Conservation (phyloP, 306 rosid species). For the Inga leiocalycina region DNA sequence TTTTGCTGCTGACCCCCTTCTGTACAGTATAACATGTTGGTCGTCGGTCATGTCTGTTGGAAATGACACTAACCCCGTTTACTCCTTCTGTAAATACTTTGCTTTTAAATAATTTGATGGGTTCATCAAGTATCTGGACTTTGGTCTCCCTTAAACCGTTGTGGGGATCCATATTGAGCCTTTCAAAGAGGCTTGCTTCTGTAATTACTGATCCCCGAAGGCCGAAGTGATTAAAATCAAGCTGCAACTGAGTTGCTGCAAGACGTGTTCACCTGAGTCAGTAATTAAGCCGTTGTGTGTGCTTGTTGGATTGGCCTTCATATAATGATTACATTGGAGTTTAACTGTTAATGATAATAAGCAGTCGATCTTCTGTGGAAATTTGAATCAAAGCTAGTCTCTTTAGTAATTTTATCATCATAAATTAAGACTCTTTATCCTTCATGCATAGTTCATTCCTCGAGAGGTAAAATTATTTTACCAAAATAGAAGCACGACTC, state of each 20-base stretch:
- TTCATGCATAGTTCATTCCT: neutral
- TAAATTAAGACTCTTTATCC: neutral
- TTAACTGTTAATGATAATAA: neutral
- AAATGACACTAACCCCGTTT: slow-evolving; percentile 25
- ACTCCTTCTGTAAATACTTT: slow-evolving; percentile 14
- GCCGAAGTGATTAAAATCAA: neutral
- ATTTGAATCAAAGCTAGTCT: neutral
- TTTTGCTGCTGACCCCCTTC: neutral
- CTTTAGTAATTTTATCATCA: neutral
- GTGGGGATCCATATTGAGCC: neutral
- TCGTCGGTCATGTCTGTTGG: neutral
- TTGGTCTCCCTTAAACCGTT: neutral
- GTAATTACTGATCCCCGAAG: neutral
- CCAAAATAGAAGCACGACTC: neutral
- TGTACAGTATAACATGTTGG: slow-evolving; percentile 18
- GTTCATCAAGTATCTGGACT: neutral
- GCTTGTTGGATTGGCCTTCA: neutral
- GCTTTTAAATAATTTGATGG: slow-evolving; percentile 25
- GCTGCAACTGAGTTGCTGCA: neutral
- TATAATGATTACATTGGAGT: neutral
- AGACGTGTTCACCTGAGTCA: neutral
- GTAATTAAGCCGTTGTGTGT: neutral
- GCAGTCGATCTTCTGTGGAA: neutral
- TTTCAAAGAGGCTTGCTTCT: neutral
- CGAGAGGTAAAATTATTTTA: neutral